Evolutionary conservation across 192 early-diverging fungal species (phyloP), one percentile per base, ranked within the genome.

Genomic region (Cetraspora pellucida): DNA sequence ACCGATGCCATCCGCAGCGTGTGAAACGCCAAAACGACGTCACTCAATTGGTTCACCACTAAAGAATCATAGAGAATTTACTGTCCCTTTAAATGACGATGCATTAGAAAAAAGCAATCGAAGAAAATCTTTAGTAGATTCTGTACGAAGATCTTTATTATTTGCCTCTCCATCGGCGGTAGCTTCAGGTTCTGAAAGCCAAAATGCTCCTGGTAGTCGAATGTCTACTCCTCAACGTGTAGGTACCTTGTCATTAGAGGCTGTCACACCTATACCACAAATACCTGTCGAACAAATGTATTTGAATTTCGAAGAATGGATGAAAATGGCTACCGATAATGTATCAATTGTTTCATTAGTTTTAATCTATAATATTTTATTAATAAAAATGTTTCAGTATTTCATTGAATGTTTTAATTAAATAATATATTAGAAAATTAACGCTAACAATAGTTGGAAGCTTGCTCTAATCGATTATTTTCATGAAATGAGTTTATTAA

Each of bases 391-490:
- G 37, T 6, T 37, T 37, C 37, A 6, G 37, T 6, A 37, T 37
- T 1, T 37, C 7, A 37, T 37, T 37, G 7, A 37, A 3, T 37
- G 5, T 3, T 37, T 37, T 37, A 37, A 37, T 37, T 37, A 37
- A n/a, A 37, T 37, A 37, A 37, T 37, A 7, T 23, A 27, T 16
- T 83, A 96, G 93, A 97, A 97, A 91, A 96, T 99, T 80, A 99
- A 95, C 78, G 89, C 89, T 1, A 86, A 87, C 78, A 99, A 99
- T 83, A 95, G 91, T 49, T 99, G 96, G 96, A 95, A 96, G 77
- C 90, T 99, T 79, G 95, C 94, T 14, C 85, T 99, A n/a, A 98
- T 99, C 77, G 96, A 99, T 83, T 98, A 96, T 79, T 99, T 99
- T 78, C 90, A 94, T 80, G 95, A 99, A 81, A 93, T 99, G 95